Evolutionary conservation across 176 grass and related monocot genomes (phyloP), one percentile per base, ranked within the genome.

Genomic region (Carex kokanica): DNA sequence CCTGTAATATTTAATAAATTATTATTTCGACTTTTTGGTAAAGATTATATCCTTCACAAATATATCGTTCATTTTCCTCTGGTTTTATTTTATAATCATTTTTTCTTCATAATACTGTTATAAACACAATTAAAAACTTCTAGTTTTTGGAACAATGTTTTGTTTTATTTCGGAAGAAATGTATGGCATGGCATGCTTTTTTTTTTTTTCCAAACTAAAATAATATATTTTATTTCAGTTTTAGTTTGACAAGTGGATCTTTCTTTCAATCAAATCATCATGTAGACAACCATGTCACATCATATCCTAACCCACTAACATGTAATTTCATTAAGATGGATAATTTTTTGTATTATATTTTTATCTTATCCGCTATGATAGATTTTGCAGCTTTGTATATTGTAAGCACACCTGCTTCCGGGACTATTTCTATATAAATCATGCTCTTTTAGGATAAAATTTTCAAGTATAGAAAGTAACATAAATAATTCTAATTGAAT

Each of bases 291-390:
- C 14, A 78, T 14, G 73, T 78, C 73, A 78, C 73, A 78, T 78
- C 73, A 56, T 71, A 71, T 78, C 73, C 47, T 29, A 78, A 78
- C 23, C 51, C 14, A 73, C n/a, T 73, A 18, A 51, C 41, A 24
- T 6, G 13, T 31, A 78, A 29, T 78, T 56, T 34, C 11, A 71
- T 71, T 78, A 75, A 52, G 1, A 21, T 51, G 71, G 3, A n/a
- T 27, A 27, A 27, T 27, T 27, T 27, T 27, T 27, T 10, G n/a
- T 31, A 31, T 55, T 54, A 16, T 55, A 69, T 40, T 31, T 53
- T 78, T 4, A 20, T 31, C 47, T 55, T 17, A 31, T 78, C 73
- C 51, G 51, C 56, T 56, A 78, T 56, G 47, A 31, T 75, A 53
- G 43, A 74, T 52, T 75, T 8, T 74, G n/a, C 1, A 15, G 20